A percentile compares a stretch with the other conserved stretches of the same genome.
Conservation (phyloP, 2,329 filamentous ascomycete species). For the Fusarium sp. region DNA sequence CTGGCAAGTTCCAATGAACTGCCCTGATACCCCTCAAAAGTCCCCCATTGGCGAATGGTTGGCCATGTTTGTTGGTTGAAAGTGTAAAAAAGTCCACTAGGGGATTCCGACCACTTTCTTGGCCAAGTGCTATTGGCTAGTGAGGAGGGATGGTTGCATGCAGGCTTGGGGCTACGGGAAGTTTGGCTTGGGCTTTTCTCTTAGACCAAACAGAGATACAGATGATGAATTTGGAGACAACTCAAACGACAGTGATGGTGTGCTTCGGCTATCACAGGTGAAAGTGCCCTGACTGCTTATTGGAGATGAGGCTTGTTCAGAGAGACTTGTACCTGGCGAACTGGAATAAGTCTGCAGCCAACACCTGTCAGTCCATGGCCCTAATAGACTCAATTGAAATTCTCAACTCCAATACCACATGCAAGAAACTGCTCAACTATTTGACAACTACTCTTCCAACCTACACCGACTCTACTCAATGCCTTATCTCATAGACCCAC, state of each 20-base stretch:
- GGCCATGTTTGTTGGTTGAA: slow-evolving; percentile 30
- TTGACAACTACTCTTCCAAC: background rate
- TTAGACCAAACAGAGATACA: background rate
- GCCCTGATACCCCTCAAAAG: slow-evolving; percentile 20
- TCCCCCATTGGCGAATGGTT: slow-evolving; percentile 29
- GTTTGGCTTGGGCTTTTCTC: slow-evolving; percentile 14
- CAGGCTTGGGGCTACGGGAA: slow-evolving; percentile 5
- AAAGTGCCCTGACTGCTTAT: slow-evolving; percentile 16
- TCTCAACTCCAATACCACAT: background rate
- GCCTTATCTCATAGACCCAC: background rate
- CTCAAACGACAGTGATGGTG: slow-evolving; percentile 10
- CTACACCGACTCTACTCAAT: background rate
- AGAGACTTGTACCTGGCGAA: slow-evolving; percentile 21
- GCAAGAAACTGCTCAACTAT: background rate
- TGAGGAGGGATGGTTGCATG: slow-evolving; percentile 23
- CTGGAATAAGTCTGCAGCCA: slow-evolving; percentile 23
- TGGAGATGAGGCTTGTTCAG: slow-evolving; percentile 3
- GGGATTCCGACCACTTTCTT: slow-evolving; percentile 29
- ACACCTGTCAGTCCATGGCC: slow-evolving; percentile 9
- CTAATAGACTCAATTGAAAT: background rate
- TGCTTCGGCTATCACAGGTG: slow-evolving; percentile 14
- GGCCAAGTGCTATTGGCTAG: slow-evolving; percentile 26
- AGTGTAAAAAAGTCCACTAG: slow-evolving; percentile 36
- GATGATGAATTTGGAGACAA: slow-evolving; percentile 13
- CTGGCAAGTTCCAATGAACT: slow-evolving; percentile 20